Evolutionary conservation across 2,329 filamentous ascomycete species (phyloP), one percentile per base, ranked within the genome.

Genomic region (Phyllosticta citribraziliensis): DNA sequence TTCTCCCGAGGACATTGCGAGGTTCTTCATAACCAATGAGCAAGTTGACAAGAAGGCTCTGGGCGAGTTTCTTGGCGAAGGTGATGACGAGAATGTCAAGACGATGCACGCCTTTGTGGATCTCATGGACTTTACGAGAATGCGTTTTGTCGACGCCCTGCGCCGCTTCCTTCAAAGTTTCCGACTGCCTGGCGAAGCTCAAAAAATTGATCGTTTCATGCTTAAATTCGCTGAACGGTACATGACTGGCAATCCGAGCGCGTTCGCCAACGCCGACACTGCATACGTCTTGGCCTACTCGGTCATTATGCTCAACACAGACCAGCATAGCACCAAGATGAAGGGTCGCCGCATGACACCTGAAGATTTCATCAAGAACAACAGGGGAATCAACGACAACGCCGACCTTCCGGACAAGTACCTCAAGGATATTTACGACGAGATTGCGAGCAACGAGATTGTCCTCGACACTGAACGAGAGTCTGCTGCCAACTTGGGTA

Each of bases 161-260:
- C 86, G 94, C 47, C 87, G 91, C 62, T 99, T 99, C 69, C 78
- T 99, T 12, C 94, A 99, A 73, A 89, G 91, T 27, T 99, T 99
- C 79, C 88, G 94, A 64, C 79, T 99, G 14, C 94, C 94, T 0
- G 94, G 94, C 63, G 94, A 99, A 75, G 92, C 92, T 0, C 94
- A 99, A 72, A 99, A 99, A 78, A 99, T 99, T 66, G 94, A 99
- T 84, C 89, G 94, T 55, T 96, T 97, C 76, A 97, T 99, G 94
- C 79, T 99, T 66, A 99, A 99, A 73, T 99, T 97, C 75, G 94
- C 94, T 10, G 93, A 97, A 74, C 87, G 93, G 63, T 99, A 99
- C 72, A 89, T 96, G 57, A 88, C 87, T 63, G 92, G 92, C 30
- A 99, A 99, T 67, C 94, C 94, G 0, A 96, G 96, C 70, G 93